Base-by-base conservation (phyloP, 352 stramenopile genomes). In the Globisporangium parvum region DNA sequence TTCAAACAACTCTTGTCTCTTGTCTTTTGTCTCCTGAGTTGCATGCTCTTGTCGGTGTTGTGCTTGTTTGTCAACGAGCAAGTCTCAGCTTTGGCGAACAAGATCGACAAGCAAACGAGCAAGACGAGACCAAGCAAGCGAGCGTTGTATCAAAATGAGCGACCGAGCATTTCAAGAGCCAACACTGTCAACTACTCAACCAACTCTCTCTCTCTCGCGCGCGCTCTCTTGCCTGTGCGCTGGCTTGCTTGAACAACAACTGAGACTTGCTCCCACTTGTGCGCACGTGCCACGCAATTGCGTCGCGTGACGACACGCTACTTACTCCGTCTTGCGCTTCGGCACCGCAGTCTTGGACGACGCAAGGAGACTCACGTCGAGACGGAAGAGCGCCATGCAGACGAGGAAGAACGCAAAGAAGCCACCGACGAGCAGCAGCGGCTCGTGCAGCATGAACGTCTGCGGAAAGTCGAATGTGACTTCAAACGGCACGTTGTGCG, bases 391-490 rank as follows among this genome's bases (percentile, higher is more conserved):
- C 51, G 80, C 52, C 80, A 93, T 95, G 73, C 76, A 92, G 50
- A 95, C 55, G 35, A 93, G 33, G 57, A 95, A 96, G 55, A 94
- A 87, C 40, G 73, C 70, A 59, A 95, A 62, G 67, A 93, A 96
- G 40, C 54, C 77, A n/a, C 63, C 80, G 20, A 96, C 76, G n/a
- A 95, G 65, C 65, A 96, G 70, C 53, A 93, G 63, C 49, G 87
- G 87, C 64, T 96, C 87, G 63, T 91, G 80, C 57, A 94, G 66
- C 78, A 96, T 93, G 63, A 90, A 93, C 35, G 60, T 47, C 63
- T 70, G 57, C 44, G 81, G 69, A 55, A 92, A 95, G 44, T 93
- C 82, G 62, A 95, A 96, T 35, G 87, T 93, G 44, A 96, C 77
- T 42, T 88, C 72, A 50, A 95, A 88, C 21, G 80, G 78, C 62